These are phyloP conservation scores for Backusella liffmaniae DNA, from an alignment of 192 early-diverging fungal genomes.

Conservation along the genomic window DNA sequence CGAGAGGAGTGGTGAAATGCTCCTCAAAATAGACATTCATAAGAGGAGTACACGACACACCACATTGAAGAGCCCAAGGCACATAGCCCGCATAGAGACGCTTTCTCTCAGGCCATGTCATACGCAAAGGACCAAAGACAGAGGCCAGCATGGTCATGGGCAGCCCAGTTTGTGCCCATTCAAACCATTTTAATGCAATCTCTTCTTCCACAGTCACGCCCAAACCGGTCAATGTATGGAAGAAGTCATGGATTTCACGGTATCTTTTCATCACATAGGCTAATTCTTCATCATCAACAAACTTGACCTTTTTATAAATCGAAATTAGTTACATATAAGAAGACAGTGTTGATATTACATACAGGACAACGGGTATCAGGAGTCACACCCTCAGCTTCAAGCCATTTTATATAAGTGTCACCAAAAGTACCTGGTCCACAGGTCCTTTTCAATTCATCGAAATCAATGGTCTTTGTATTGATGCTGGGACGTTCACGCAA, in stretches of 20 bases:
- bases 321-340: background rate
- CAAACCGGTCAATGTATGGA: slow-evolving; percentile 85
- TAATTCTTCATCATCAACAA: slow-evolving; percentile 86
- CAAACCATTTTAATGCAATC: slow-evolving; percentile 94
- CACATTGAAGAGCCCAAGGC: slow-evolving; percentile 94
- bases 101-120: slow-evolving; percentile 57
- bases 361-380: slow-evolving; percentile 80
- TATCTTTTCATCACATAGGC: slow-evolving; percentile 94
- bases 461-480: slow-evolving; percentile 64
- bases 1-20: slow-evolving; percentile 63
- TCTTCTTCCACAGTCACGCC: slow-evolving; percentile 83
- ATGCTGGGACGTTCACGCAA: slow-evolving; percentile 80
- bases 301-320: slow-evolving; percentile 56
- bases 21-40: slow-evolving; percentile 94
- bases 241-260: slow-evolving; percentile 94
- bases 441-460: slow-evolving; percentile 54
- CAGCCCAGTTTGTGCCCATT: slow-evolving; percentile 87
- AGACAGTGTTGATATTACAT: slow-evolving; percentile 9
- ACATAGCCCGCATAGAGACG: slow-evolving; percentile 70
- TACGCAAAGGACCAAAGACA: slow-evolving; percentile 76
- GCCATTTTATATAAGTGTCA: slow-evolving; percentile 76
- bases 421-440: slow-evolving; percentile 82
- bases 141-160: slow-evolving; percentile 85
- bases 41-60: slow-evolving; percentile 65
- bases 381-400: slow-evolving; percentile 75